Evolutionary conservation across 345 rosid species (phyloP).

Genomic region (Carallia pectinifolia): DNA sequence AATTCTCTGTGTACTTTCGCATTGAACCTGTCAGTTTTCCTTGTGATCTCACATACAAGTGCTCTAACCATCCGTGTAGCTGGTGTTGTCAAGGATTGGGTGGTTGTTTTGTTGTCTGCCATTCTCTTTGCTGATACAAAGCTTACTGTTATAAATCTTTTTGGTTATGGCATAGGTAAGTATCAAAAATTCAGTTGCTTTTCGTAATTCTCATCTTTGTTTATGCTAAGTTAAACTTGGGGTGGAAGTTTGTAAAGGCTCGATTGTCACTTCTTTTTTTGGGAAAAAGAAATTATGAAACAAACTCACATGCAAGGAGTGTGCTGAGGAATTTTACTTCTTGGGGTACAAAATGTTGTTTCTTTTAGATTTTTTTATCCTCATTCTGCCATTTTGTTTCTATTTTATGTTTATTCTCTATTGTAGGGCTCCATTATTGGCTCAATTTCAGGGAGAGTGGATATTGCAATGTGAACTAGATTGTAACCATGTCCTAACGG

Average conservation of each 20-base stretch:
- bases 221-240: no score
- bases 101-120: slow-evolving; percentile 85
- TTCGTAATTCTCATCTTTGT: neutral
- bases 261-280: no score
- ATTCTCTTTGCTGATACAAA: slow-evolving; percentile 84
- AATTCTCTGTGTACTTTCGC: slow-evolving; percentile 92
- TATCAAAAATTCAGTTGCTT: neutral
- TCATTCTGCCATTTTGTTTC: no score
- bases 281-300: no score
- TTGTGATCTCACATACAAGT: slow-evolving; percentile 91
- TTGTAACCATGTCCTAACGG: neutral
- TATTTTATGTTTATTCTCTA: neutral
- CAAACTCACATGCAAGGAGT: no score
- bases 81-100: slow-evolving; percentile 99
- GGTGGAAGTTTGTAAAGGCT: no score
- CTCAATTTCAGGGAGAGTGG: neutral
- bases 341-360: no score
- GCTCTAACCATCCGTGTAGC: slow-evolving; percentile 98
- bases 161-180: slow-evolving; percentile 89
- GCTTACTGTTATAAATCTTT: slow-evolving; percentile 73
- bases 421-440: neutral
- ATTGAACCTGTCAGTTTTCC: slow-evolving; percentile 91
- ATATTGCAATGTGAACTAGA: neutral
- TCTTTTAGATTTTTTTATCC: no score
- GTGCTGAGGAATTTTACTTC: no score